Conservation (phyloP, 2,329 filamentous ascomycete species). For the Cercospora nicotianae region DNA sequence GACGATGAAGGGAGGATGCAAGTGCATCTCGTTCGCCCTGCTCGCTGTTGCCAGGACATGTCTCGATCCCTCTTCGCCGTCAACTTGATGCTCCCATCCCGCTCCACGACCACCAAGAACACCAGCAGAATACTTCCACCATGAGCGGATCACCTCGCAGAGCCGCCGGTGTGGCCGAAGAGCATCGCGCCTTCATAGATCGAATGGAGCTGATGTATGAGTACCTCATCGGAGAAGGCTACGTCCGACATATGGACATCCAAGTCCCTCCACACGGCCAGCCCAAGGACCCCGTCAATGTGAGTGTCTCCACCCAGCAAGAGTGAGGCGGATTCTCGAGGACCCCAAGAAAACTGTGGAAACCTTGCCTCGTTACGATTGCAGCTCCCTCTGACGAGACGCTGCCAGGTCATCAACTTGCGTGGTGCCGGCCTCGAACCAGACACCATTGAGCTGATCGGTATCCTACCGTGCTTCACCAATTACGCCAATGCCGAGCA, state of each 20-base stretch:
- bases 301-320: neutral
- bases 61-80: neutral
- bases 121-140: neutral
- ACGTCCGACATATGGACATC: slow-evolving; percentile 20
- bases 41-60: neutral
- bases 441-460: slow-evolving; percentile 17
- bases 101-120: neutral
- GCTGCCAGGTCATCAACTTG: neutral
- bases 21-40: neutral
- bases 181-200: slow-evolving; percentile 18
- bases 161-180: slow-evolving; percentile 13
- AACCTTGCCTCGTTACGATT: neutral
- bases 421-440: slow-evolving; percentile 12
- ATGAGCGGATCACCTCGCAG: slow-evolving; percentile 19
- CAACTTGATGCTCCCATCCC: neutral
- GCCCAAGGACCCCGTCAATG: slow-evolving; percentile 21
- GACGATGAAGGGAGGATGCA: neutral
- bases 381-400: neutral
- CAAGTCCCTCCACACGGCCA: slow-evolving; percentile 19
- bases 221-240: slow-evolving; percentile 15
- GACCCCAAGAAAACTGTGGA: neutral
- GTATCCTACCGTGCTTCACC: slow-evolving; percentile 21
- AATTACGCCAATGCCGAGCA: slow-evolving; percentile 16
- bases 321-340: neutral
- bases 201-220: slow-evolving; percentile 16